Conservation (phyloP, 495 filamentous ascomycete genomes). For the Podospora didyma region DNA sequence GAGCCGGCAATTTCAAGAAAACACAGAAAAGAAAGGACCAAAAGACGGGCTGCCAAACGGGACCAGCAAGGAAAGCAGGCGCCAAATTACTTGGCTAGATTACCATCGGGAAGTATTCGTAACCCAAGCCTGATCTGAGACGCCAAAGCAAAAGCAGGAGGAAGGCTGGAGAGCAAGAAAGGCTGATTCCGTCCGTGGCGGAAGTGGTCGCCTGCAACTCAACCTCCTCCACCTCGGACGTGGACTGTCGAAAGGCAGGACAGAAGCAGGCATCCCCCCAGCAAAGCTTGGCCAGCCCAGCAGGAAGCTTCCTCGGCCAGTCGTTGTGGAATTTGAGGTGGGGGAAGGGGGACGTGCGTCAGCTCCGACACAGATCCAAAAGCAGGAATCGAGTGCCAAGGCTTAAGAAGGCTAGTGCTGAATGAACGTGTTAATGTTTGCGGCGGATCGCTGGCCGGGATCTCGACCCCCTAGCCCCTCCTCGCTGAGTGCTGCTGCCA, state of each 20-base stretch:
- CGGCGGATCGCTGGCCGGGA: not conserved
- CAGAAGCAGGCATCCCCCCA: not conserved
- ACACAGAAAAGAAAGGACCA: not conserved
- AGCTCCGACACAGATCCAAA: not conserved
- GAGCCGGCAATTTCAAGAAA: not conserved
- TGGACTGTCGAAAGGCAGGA: not conserved
- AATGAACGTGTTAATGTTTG: no score
- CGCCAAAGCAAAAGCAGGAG: conserved; percentile 4
- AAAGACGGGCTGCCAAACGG: not conserved
- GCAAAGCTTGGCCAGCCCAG: not conserved
- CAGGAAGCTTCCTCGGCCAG: not conserved
- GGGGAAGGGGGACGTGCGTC: not conserved
- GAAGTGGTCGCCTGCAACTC: not conserved
- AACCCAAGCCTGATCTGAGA: conserved; percentile 14
- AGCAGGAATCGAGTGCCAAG: not conserved
- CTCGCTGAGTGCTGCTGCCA: no score
- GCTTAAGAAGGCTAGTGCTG: not conserved
- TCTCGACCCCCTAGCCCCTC: not conserved
- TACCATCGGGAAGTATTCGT: not conserved
- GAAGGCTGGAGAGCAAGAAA: not conserved
- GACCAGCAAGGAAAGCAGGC: not conserved
- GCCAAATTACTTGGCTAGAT: not conserved
- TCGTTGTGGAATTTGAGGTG: not conserved
- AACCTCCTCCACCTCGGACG: not conserved
- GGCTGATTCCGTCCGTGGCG: not conserved